Evolutionary conservation across 1,284 basidiomycete species (phyloP).

Genomic region (Hymenochaete sp.): DNA sequence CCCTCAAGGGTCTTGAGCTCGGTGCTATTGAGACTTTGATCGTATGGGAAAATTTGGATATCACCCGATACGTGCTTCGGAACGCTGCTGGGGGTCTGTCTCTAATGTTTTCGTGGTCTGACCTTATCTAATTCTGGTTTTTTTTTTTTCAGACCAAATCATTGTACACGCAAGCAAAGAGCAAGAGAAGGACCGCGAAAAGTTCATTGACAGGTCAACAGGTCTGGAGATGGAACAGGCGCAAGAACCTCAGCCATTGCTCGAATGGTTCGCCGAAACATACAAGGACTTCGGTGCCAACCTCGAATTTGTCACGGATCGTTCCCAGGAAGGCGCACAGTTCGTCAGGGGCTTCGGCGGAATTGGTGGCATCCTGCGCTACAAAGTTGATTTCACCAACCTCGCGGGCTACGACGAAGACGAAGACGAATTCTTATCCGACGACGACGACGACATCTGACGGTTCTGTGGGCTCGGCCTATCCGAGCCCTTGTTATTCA

Average conservation of each 20-base stretch:
- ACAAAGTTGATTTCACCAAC: slow-evolving; percentile 91
- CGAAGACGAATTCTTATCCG: slow-evolving; percentile 75
- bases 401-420: slow-evolving; percentile 66
- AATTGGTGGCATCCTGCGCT: slow-evolving; percentile 89
- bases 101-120: background rate
- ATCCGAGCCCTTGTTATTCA: slow-evolving; percentile 45
- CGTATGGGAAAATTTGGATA: slow-evolving; percentile 96
- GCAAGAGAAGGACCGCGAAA: slow-evolving; percentile 85
- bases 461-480: slow-evolving; percentile 72
- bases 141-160: slow-evolving; percentile 56
- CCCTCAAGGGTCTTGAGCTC: slow-evolving; percentile 92
- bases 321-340: slow-evolving; percentile 96
- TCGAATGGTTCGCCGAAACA: slow-evolving; percentile 98
- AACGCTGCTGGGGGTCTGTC: slow-evolving; percentile 82
- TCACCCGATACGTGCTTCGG: slow-evolving; percentile 75
- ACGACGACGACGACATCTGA: slow-evolving; percentile 73
- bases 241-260: slow-evolving; percentile 70
- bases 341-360: slow-evolving; percentile 99
- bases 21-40: slow-evolving; percentile 96
- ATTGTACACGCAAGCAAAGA: slow-evolving; percentile 73
- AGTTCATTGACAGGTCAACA: slow-evolving; percentile 93
- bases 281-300: slow-evolving; percentile 97
- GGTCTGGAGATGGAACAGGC: slow-evolving; percentile 92
- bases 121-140: slow-evolving; percentile 5
- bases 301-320: slow-evolving; percentile 84